These are phyloP conservation scores for Monilinia aucupariae DNA, from an alignment of 2,329 filamentous ascomycete species.

Conservation along the genomic window DNA sequence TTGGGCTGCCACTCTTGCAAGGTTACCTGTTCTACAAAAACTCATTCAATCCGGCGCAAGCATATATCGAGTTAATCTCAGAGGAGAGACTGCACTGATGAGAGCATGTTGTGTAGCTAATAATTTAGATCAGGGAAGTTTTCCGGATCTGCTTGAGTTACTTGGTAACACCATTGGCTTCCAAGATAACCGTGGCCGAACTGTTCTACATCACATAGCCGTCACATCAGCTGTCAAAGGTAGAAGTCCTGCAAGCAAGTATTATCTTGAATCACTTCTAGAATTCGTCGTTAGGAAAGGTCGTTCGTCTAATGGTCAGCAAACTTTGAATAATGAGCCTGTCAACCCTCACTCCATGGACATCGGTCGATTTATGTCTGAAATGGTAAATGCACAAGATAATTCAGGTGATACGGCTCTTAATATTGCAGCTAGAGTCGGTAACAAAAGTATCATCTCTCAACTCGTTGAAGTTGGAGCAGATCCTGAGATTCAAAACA, in stretches of 20 bases:
- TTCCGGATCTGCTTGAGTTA: constrained; percentile 84
- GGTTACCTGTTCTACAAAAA: constrained; percentile 73
- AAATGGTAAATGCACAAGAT: constrained; percentile 94
- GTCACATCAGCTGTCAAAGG: constrained; percentile 94
- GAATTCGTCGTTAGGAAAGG: constrained; percentile 92
- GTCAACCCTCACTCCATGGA: constrained; percentile 51
- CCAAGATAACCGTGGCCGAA: constrained; percentile 81
- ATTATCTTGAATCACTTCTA: constrained; percentile 89
- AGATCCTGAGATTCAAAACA: constrained; percentile 85
- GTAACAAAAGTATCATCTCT: constrained; percentile 92
- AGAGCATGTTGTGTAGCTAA: constrained; percentile 90
- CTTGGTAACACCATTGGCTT: constrained; percentile 87
- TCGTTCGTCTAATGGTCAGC: constrained; percentile 53
- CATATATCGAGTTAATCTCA: constrained; percentile 80
- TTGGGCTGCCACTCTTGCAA: constrained; percentile 90
- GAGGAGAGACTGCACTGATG: constrained; percentile 89
- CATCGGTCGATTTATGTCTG: constrained; percentile 87
- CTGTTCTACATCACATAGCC: constrained; percentile 92
- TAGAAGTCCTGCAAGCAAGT: constrained; percentile 82
- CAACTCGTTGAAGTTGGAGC: constrained; percentile 93
- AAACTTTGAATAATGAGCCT: constrained; percentile 31
- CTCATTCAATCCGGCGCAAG: constrained; percentile 81
- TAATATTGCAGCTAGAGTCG: constrained; percentile 87
- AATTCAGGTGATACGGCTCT: constrained; percentile 91
- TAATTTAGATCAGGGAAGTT: constrained; percentile 84